Percentiles rank a stretch among this genome's conserved stretches.
phyloP scores from a whole-genome alignment of 495 filamentous ascomycete species.

The Saxispiralis lemnorum region DNA sequence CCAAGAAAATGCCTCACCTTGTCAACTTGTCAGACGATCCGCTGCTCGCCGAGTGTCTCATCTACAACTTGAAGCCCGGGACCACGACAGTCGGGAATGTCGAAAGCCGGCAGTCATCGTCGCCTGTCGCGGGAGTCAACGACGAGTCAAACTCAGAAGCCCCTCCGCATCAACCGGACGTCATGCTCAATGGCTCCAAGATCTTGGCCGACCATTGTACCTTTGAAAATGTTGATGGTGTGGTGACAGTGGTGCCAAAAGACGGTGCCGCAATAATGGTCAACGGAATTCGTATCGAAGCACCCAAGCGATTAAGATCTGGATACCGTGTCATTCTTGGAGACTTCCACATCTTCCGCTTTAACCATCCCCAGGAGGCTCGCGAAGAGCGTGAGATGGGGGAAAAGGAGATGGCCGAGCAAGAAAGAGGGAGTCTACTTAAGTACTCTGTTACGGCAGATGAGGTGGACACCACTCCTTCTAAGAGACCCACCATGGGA shows the following conservation, averaged over 20 bases:
- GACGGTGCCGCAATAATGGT: conserved; percentile 94
- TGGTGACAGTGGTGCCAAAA: conserved; percentile 73
- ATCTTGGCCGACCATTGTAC: conserved; percentile 84
- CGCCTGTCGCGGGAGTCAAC: background rate
- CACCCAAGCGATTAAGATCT: conserved; percentile 67
- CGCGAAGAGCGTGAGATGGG: conserved; percentile 59
- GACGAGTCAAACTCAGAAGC: background rate
- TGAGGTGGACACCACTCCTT: conserved; percentile 52
- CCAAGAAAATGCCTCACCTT: conserved; percentile 97
- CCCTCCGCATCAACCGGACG: conserved; percentile 34
- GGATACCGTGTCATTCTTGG: conserved; percentile 90
- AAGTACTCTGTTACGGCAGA: conserved; percentile 75
- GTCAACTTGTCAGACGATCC: conserved; percentile 97
- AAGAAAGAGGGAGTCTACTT: conserved; percentile 57
- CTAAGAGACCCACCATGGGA: conserved; percentile 27
- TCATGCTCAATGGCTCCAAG: conserved; percentile 81
- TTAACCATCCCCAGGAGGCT: conserved; percentile 95
- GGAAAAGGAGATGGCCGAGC: background rate
- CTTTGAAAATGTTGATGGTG: conserved; percentile 81
- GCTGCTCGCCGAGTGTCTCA: conserved; percentile 82
- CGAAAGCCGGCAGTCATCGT: conserved; percentile 36
- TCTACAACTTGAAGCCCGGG: conserved; percentile 96
- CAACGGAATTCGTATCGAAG: conserved; percentile 73
- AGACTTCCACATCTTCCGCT: conserved; percentile 97
- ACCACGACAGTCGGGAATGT: conserved; percentile 86